Base-by-base conservation (phyloP, 2,329 filamentous ascomycete species). In the Phyllosticta citrichinensis region DNA sequence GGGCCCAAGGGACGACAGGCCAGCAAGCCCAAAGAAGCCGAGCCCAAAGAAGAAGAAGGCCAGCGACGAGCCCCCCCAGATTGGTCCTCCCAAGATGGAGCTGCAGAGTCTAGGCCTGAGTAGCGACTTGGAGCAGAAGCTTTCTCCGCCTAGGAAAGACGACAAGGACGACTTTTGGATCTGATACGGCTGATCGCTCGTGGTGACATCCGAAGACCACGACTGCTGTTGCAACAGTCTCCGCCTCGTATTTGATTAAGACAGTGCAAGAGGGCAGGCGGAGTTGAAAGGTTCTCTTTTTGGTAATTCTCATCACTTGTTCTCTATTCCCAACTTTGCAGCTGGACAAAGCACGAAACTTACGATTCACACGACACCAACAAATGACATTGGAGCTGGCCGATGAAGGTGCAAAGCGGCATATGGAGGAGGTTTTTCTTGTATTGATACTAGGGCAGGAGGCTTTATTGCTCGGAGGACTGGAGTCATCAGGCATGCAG, bases 1-100 rank as follows among this genome's bases (percentile, higher is more conserved):
- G 72, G 89, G 89, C 0, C 62, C 73, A 62, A 69, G 74, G 64
- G 24, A 68, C 30, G 56, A 63, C 56, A 76, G 75, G 27, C 75
- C 72, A 22, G 77, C 75, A 67, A 70, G 67, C 58, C 70, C 69
- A 22, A 60, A 57, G 24, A 60, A 57, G 27, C 20, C 35, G 24
- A 62, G 62, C 10, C 64, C 64, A 0, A 55, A 47, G 24, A 74
- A 74, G 69, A 56, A 56, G 35, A 74, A 74, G 69, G 72, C 73
- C 64, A 65, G 63, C 1, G 71, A 75, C 60, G 62, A 66, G 56
- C 64, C 73, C 27, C 73, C 73, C 19, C 67, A 72, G 65, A 67
- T 75, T n/a, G 68, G 73, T 55, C 70, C 69, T 0, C 73, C 73
- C 2, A 74, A 73, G 63, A 68, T 74, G 61, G 73, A 74, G 60